phyloP scores from a whole-genome alignment of 192 early-diverging fungal genomes.

The Chytriomyces hyalinus region DNA sequence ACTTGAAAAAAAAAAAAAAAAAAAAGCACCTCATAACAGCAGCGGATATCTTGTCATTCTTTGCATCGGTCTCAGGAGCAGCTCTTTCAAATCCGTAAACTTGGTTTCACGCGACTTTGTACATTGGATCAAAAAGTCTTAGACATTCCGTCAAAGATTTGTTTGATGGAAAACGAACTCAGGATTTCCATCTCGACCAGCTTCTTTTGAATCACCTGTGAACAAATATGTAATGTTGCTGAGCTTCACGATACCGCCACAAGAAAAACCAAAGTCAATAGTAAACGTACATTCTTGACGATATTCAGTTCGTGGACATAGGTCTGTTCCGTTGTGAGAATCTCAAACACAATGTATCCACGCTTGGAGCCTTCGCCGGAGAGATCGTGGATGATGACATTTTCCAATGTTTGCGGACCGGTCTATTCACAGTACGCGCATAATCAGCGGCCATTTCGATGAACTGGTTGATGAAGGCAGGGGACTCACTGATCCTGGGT shows the following conservation, averaged over 20 bases:
- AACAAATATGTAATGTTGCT: background rate
- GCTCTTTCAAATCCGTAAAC: slow-evolving; percentile 40
- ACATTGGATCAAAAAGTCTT: slow-evolving; percentile 31
- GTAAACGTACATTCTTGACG: slow-evolving; percentile 43
- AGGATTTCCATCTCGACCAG: slow-evolving; percentile 44
- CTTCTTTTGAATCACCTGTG: slow-evolving; percentile 44
- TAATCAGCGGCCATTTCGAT: background rate
- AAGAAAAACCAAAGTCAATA: background rate
- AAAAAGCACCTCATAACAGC: slow-evolving; percentile 42
- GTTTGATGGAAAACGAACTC: slow-evolving; percentile 37
- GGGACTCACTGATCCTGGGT: background rate
- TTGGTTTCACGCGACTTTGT: slow-evolving; percentile 24
- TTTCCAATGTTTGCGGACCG: background rate
- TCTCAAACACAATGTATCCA: slow-evolving; percentile 51
- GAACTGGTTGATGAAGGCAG: background rate
- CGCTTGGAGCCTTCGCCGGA: slow-evolving; percentile 5
- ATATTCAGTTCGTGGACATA: slow-evolving; percentile 49
- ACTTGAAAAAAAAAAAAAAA: background rate
- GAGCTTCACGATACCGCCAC: too few relatives aligned
- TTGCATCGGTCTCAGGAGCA: slow-evolving; percentile 52
- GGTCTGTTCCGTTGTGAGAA: slow-evolving; percentile 52
- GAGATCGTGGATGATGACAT: slow-evolving; percentile 3
- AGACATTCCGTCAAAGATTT: slow-evolving; percentile 54
- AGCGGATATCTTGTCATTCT: slow-evolving; percentile 52
- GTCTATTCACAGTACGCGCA: background rate